phyloP scores from a whole-genome alignment of 768 basidiomycete species.

The Boletus bicolor region DNA sequence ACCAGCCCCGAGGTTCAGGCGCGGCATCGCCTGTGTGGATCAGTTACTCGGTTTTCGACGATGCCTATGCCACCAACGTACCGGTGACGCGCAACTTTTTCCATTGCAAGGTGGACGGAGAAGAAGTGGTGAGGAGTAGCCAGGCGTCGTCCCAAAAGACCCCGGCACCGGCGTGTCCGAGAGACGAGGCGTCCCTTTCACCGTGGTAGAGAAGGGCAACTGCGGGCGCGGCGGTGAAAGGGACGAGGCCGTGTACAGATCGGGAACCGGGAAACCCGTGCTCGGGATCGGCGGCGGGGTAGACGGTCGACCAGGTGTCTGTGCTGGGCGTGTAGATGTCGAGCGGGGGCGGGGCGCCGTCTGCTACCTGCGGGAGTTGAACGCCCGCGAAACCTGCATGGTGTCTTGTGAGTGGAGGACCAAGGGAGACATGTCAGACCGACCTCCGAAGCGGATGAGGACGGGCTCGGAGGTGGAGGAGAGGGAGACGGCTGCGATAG shows the following conservation, averaged over 20 bases:
- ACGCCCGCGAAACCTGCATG: constrained; percentile 34
- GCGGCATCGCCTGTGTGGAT: not conserved
- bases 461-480: constrained; percentile 16
- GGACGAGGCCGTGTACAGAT: constrained; percentile 36
- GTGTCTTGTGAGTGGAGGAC: rapidly evolving
- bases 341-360: constrained; percentile 20
- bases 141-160: constrained; percentile 41
- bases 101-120: constrained; percentile 21
- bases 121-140: constrained; percentile 25
- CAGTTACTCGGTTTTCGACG: not conserved
- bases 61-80: not conserved
- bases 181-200: constrained; percentile 32
- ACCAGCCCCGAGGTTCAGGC: constrained; percentile 44
- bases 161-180: constrained; percentile 40
- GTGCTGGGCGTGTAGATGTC: constrained; percentile 34
- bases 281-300: constrained; percentile 24
- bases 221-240: constrained; percentile 16
- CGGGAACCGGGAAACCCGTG: constrained; percentile 32
- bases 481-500: constrained; percentile 30
- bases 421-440: not conserved
- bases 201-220: constrained; percentile 38
- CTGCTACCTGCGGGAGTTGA: constrained; percentile 29
- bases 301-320: constrained; percentile 22
- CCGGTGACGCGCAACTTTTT: constrained; percentile 19
- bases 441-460: constrained; percentile 39